Base-by-base conservation (phyloP, 2,329 filamentous ascomycete species). In the Hymenoscyphus repandus region DNA sequence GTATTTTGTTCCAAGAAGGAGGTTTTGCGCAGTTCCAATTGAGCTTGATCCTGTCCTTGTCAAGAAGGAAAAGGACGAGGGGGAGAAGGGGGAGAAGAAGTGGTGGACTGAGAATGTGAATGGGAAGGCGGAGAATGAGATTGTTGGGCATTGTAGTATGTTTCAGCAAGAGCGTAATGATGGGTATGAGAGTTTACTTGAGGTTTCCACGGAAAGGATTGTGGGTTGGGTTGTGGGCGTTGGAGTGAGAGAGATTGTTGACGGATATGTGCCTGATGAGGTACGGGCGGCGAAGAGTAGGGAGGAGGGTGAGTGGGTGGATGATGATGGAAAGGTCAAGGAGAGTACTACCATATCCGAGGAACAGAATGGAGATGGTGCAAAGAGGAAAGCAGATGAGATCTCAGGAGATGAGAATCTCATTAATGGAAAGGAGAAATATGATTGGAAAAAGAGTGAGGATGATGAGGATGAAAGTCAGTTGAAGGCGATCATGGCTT, bases 11-110 rank as follows among this genome's bases (percentile, higher is more conserved):
- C 78, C 78, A 0, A 81, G 90, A 59, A 74, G 90, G 37, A 95
- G 89, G 0, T 95, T 95, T 62, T 92, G 88, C 64, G 85, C 86
- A 3, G 69, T 91, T 20, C 85, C 83, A 0, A 45, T 50, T 33
- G 15, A 18, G 18, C 20, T 45, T 17, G 33, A 50, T 15, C 40
- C 38, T 5, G 41, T 36, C 12, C 30, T 41, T 9, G 33, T 20
- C 13, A 39, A 49, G 49, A n/a, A 42, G 43, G 5, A 52, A 48
- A 37, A 53, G 51, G 37, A 52, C 49, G 31, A 46, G 41, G 5
- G 39, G 39, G 46, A 49, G 18, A 37, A 50, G 41, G 45, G 31
- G 20, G 31, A 6, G 6, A 45, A 47, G 10, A 44, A 42, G 6
- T 49, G 59, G 30, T 64, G 58, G 33, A 45, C 51, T 11, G 58